A percentile compares a stretch with the other conserved stretches of the same genome.
These are phyloP conservation scores for Neofusicoccum kwambonambiense DNA, from an alignment of 2,329 filamentous ascomycete species.

Conservation along the genomic window DNA sequence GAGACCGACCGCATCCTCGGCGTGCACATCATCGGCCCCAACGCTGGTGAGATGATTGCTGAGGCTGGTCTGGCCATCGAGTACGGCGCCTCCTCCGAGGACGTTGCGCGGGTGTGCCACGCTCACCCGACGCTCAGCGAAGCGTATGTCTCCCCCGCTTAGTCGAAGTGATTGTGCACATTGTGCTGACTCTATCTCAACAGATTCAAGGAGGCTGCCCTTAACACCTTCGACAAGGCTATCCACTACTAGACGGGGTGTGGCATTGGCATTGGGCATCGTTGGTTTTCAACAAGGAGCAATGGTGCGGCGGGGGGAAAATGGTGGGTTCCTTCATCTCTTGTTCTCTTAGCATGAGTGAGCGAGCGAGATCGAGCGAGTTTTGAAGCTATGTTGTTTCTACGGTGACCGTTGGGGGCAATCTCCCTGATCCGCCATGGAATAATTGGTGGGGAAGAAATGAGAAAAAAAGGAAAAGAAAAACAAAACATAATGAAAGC, in stretches of 20 bases:
- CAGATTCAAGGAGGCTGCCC: constrained; percentile 94
- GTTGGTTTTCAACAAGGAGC: neutral
- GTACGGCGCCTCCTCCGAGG: constrained; percentile 90
- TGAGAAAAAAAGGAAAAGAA: neutral
- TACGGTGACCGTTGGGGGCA: neutral
- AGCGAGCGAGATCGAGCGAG: neutral
- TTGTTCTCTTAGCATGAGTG: neutral
- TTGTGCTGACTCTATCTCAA: neutral
- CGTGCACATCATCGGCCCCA: constrained; percentile 93
- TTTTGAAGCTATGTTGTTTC: neutral
- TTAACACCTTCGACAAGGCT: constrained; percentile 92
- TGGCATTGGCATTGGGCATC: neutral
- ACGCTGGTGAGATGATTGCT: constrained; percentile 98
- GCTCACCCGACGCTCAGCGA: constrained; percentile 94
- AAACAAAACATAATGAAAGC: constrained; percentile 1
- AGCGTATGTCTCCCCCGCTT: constrained; percentile 48
- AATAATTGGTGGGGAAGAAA: neutral
- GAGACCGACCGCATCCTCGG: constrained; percentile 95
- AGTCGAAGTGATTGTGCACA: neutral
- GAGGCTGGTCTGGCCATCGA: constrained; percentile 93
- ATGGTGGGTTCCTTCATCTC: constrained; percentile 2
- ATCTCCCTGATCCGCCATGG: no score
- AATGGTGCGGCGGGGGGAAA: neutral
- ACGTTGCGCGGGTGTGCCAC: constrained; percentile 74
- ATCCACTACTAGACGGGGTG: constrained; percentile 72